Percentiles rank a stretch among this genome's conserved stretches.
phyloP scores from a whole-genome alignment of 768 basidiomycete species.

The Epithele typhae region DNA sequence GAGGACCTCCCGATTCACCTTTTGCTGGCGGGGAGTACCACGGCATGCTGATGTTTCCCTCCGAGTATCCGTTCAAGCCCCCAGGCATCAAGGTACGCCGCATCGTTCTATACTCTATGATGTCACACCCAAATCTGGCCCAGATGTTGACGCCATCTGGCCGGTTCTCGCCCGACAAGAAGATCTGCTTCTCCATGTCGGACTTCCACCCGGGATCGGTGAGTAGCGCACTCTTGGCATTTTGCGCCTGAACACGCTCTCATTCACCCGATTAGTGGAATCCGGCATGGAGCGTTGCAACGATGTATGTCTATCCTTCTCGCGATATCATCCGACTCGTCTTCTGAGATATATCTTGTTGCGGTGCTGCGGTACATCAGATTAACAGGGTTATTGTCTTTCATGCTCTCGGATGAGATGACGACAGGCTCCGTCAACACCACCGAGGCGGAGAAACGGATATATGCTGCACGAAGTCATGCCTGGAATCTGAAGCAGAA shows the following conservation, averaged over 20 bases:
- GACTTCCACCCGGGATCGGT: constrained; percentile 90
- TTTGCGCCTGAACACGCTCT: neutral
- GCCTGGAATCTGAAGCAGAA: constrained; percentile 77
- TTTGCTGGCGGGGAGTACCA: constrained; percentile 93
- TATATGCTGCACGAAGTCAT: constrained; percentile 77
- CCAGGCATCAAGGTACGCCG: constrained; percentile 86
- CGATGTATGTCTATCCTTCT: constrained; percentile 60
- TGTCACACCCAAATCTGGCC: neutral
- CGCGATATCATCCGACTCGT: neutral
- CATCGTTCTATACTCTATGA: neutral
- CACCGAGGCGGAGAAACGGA: constrained; percentile 71
- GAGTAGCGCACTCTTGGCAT: constrained; percentile 28
- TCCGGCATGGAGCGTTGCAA: constrained; percentile 92
- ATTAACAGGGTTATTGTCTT: constrained; percentile 87
- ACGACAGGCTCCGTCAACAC: constrained; percentile 91
- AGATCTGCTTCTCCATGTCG: constrained; percentile 98
- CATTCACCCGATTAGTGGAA: constrained; percentile 61
- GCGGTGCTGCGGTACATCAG: constrained; percentile 33
- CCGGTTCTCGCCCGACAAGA: constrained; percentile 86
- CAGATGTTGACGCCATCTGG: constrained; percentile 92
- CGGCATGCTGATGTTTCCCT: constrained; percentile 85
- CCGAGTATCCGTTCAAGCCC: constrained; percentile 95
- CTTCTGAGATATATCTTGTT: constrained; percentile 6
- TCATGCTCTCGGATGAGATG: constrained; percentile 96
- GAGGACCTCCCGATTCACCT: constrained; percentile 91